Evolutionary conservation across 768 basidiomycete genomes (phyloP).

Genomic region (Kwoniella mangroviensis): DNA sequence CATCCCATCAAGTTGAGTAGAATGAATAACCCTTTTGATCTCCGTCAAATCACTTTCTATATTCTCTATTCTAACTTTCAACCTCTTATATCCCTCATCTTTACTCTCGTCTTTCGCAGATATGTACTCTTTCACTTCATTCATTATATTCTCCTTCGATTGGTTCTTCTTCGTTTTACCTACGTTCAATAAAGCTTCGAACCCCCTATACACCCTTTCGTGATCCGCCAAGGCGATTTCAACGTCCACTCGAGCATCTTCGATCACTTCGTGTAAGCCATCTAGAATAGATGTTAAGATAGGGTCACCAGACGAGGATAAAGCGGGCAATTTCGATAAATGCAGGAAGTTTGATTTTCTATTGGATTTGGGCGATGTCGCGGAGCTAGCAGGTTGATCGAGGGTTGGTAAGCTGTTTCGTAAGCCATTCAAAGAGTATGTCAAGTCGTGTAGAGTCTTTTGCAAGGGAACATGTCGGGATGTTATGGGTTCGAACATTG

Average conservation of each 20-base stretch:
- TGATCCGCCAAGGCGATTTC: constrained; percentile 57
- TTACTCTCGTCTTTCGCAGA: constrained; percentile 20
- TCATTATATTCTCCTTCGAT: constrained; percentile 28
- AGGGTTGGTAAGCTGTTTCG: constrained; percentile 33
- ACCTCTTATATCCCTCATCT: constrained; percentile 29
- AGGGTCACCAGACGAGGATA: constrained; percentile 29
- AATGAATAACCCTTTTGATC: constrained; percentile 44
- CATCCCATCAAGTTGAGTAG: constrained; percentile 36
- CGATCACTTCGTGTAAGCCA: constrained; percentile 54
- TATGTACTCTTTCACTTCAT: constrained; percentile 43
- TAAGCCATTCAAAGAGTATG: constrained; percentile 38
- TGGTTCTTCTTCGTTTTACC: constrained; percentile 26
- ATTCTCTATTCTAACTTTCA: constrained; percentile 42
- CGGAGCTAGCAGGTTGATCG: constrained; percentile 11
- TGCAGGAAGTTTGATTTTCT: constrained; percentile 26
- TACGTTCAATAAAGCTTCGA: constrained; percentile 53
- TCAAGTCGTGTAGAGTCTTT: constrained; percentile 47
- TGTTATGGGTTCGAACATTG: constrained; percentile 38
- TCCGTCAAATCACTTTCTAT: constrained; percentile 49
- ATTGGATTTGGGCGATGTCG: constrained; percentile 22
- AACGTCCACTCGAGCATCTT: constrained; percentile 57
- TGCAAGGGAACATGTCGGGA: constrained; percentile 39
- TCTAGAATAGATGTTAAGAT: constrained; percentile 46
- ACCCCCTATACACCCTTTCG: constrained; percentile 51
- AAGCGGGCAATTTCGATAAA: constrained; percentile 22